Evolutionary conservation across 2,329 filamentous ascomycete genomes (phyloP).

Genomic region (Balansia obtecta): DNA sequence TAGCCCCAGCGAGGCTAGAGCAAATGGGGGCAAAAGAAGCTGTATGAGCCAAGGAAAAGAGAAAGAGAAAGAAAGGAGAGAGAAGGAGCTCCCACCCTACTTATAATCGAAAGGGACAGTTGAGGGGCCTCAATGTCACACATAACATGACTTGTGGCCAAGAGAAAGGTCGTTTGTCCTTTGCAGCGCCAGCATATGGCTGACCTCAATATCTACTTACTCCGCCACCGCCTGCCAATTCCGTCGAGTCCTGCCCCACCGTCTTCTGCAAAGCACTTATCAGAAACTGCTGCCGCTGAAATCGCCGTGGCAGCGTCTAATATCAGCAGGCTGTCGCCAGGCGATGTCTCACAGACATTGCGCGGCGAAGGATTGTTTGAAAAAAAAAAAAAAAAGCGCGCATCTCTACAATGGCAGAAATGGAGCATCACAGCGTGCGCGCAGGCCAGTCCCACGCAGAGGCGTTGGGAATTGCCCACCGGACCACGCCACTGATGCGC

Average conservation of each 20-base stretch:
- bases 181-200: too few relatives aligned
- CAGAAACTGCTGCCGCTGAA: constrained; percentile 1
- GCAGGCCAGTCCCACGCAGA: constrained; percentile 20
- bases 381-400: neutral
- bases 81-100: too few relatives aligned
- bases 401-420: constrained; percentile 18
- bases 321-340: neutral
- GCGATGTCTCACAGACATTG: neutral
- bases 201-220: too few relatives aligned
- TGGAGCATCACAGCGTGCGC: constrained; percentile 18
- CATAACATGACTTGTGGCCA: too few relatives aligned
- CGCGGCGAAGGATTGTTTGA: neutral
- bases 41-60: too few relatives aligned
- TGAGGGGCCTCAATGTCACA: too few relatives aligned
- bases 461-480: constrained; percentile 27
- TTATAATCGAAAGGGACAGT: too few relatives aligned
- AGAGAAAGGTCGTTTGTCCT: too few relatives aligned
- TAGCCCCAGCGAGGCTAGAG: too few relatives aligned
- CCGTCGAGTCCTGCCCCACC: constrained; percentile 10
- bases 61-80: too few relatives aligned
- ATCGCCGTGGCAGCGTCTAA: neutral
- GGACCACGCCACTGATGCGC: constrained; percentile 23
- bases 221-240: too few relatives aligned
- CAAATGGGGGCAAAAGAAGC: too few relatives aligned
- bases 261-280: neutral